Conservation (phyloP, 208 protist species). For the Naegleria fowleri region DNA sequence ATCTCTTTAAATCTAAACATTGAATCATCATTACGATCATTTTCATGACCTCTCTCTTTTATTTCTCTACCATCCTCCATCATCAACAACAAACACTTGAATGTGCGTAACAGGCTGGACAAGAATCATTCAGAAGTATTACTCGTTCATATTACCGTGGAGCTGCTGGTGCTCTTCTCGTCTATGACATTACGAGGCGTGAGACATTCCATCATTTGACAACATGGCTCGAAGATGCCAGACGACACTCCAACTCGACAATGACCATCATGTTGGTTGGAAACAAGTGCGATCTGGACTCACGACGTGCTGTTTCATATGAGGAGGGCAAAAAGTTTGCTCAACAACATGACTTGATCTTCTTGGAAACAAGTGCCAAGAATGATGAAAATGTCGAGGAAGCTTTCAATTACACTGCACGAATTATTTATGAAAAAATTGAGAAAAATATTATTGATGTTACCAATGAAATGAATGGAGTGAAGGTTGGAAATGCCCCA, state of each 20-base stretch:
- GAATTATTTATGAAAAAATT: constrained; percentile 90
- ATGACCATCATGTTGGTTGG: constrained; percentile 98
- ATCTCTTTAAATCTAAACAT: neutral
- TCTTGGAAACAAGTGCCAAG: constrained; percentile 98
- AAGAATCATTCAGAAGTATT: constrained; percentile 97
- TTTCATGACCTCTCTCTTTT: no score
- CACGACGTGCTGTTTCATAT: constrained; percentile 71
- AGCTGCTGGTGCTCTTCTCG: constrained; percentile 92
- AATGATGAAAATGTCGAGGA: constrained; percentile 89
- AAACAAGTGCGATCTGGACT: constrained; percentile 97
- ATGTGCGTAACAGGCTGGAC: constrained; percentile 55
- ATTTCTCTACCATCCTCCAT: no score
- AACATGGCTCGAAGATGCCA: constrained; percentile 93
- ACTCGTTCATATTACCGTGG: constrained; percentile 98
- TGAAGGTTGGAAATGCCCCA: constrained; percentile 19
- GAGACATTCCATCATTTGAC: constrained; percentile 94
- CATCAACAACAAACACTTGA: no score
- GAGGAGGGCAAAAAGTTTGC: constrained; percentile 95
- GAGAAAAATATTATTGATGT: constrained; percentile 79
- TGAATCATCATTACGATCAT: no score
- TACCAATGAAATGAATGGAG: constrained; percentile 30
- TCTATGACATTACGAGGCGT: constrained; percentile 93
- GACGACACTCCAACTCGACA: constrained; percentile 82
- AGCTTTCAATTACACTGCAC: constrained; percentile 84
- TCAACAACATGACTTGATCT: constrained; percentile 83